phyloP scores from a whole-genome alignment of 140 eudicot species.

The Bidens hawaiensis region DNA sequence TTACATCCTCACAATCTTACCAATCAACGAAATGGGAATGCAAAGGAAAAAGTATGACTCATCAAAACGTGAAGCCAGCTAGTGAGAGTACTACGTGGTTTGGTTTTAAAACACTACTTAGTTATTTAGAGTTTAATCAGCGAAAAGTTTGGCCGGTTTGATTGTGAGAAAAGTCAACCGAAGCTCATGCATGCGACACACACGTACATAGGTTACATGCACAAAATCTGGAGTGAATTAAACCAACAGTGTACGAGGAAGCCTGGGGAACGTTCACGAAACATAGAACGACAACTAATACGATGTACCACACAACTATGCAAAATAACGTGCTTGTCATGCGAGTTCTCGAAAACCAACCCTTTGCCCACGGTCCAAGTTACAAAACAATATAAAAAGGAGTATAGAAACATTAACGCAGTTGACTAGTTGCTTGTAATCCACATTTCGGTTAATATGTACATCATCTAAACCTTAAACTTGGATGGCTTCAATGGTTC shows the following conservation, averaged over 20 bases:
- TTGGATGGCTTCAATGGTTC: not conserved
- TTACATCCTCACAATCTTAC: too few relatives aligned
- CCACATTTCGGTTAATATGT: not conserved
- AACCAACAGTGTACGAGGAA: not conserved
- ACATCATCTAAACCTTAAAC: not conserved
- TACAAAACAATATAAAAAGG: not conserved
- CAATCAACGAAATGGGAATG: too few relatives aligned
- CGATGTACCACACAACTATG: constrained; percentile 9
- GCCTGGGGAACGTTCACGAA: not conserved
- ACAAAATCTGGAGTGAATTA: not conserved
- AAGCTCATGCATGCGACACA: not conserved
- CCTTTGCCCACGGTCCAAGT: not conserved
- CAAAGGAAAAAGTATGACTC: too few relatives aligned
- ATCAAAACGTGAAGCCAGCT: too few relatives aligned
- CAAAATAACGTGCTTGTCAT: constrained; percentile 5
- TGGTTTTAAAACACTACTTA: too few relatives aligned
- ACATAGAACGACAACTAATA: constrained; percentile 4
- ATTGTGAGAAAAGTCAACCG: not conserved
- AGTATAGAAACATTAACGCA: not conserved
- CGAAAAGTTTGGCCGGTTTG: too few relatives aligned
- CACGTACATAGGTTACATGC: not conserved
- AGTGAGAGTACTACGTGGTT: too few relatives aligned
- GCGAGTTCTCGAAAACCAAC: constrained; percentile 1
- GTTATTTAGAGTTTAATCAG: too few relatives aligned
- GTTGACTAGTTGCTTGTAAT: not conserved